phyloP scores from a whole-genome alignment of 2,329 filamentous ascomycete genomes.

The Cercospora sp. region DNA sequence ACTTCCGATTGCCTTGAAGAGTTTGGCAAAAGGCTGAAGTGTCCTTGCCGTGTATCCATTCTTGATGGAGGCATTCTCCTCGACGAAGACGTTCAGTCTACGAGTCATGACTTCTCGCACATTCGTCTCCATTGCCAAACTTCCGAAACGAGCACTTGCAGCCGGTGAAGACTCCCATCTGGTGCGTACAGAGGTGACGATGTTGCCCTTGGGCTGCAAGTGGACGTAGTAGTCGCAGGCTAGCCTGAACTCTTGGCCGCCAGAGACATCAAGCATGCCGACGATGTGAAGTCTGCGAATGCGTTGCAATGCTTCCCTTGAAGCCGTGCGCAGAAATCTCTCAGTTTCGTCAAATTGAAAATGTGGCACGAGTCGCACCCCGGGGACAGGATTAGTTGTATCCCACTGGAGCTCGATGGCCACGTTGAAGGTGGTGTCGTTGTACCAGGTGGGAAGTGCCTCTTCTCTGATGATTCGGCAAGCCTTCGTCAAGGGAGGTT shows the following conservation, averaged over 20 bases:
- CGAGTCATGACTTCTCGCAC: neutral
- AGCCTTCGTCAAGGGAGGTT: neutral
- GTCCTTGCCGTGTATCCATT: neutral
- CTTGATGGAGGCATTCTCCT: neutral
- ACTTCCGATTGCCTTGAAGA: neutral
- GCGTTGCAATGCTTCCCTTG: neutral
- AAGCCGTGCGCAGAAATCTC: neutral
- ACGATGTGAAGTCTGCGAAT: neutral
- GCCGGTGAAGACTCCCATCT: neutral
- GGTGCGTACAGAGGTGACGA: neutral
- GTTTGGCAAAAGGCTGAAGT: neutral
- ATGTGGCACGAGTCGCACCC: neutral
- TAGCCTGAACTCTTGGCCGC: neutral
- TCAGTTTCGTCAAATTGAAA: neutral
- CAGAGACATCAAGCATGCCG: neutral
- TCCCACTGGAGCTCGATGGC: neutral
- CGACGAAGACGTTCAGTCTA: neutral
- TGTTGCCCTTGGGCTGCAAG: neutral
- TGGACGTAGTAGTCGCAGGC: constrained; percentile 1
- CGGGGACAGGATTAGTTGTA: neutral
- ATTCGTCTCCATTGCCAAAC: neutral
- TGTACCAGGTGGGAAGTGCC: neutral
- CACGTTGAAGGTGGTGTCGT: neutral
- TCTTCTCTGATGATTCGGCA: neutral
- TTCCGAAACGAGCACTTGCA: neutral